phyloP scores from a whole-genome alignment of 352 stramenopile species.

The Blastocystis sp. region DNA sequence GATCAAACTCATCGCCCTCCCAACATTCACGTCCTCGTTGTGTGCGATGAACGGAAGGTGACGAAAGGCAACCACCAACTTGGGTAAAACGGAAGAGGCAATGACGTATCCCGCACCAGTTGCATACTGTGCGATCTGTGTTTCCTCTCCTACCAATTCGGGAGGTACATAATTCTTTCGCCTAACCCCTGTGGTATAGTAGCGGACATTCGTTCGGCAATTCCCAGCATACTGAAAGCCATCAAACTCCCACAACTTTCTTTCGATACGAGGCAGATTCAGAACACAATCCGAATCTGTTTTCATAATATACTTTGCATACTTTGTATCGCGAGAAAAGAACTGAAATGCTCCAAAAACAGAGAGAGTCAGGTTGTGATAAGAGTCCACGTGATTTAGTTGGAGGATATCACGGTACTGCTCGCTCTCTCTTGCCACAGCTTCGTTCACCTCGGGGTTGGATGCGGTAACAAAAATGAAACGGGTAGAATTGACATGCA shows the following conservation, averaged over 20 bases:
- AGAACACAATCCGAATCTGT: slow-evolving; percentile 53
- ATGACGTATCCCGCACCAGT: slow-evolving; percentile 33
- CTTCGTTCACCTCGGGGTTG: not conserved
- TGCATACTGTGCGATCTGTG: not conserved
- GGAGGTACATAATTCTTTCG: slow-evolving; percentile 35
- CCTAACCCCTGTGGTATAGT: not conserved
- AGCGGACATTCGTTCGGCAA: not conserved
- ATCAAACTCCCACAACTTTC: too few species aligned
- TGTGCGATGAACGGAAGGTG: slow-evolving; percentile 28
- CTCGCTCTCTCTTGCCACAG: not conserved
- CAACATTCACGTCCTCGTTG: slow-evolving; percentile 33
- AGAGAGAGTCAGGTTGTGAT: slow-evolving; percentile 41
- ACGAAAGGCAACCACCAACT: not conserved
- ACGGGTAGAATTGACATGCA: not conserved
- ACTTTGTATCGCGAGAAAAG: not conserved
- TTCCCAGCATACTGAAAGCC: slow-evolving; percentile 34
- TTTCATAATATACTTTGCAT: slow-evolving; percentile 14
- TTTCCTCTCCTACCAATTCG: not conserved
- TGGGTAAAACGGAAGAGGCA: not conserved
- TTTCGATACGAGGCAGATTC: not conserved
- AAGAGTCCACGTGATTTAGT: not conserved
- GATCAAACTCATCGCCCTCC: not conserved
- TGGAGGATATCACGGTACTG: slow-evolving; percentile 14
- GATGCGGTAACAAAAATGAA: slow-evolving; percentile 5
- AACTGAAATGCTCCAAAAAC: slow-evolving; percentile 12